Conservation (phyloP, 148 eudicot genomes). For the Nepenthes mirabilis region DNA sequence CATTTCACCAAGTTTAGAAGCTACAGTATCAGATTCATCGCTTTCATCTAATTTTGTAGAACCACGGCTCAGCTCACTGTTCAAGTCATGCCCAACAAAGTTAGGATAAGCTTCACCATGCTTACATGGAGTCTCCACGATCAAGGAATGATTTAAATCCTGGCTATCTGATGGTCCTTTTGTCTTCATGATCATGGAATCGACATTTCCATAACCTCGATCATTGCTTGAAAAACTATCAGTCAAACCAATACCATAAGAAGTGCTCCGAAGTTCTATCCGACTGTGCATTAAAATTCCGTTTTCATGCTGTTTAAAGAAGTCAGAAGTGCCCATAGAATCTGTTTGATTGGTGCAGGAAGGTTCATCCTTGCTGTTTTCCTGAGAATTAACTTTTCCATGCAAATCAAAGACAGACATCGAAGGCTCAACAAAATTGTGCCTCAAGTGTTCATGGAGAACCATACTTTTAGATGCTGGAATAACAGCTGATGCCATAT, state of each 20-base stretch:
- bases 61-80: constrained; percentile 8
- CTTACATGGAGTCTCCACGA: constrained; percentile 12
- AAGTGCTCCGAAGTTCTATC: constrained; percentile 7
- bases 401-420: constrained; percentile 10
- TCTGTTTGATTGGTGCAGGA: constrained; percentile 8
- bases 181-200: constrained; percentile 9
- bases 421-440: constrained; percentile 6
- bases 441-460: constrained; percentile 5
- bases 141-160: constrained; percentile 12
- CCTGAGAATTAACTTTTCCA: constrained; percentile 14
- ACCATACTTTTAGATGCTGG: too few species aligned
- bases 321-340: constrained; percentile 8
- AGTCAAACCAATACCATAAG: constrained; percentile 9
- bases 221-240: constrained; percentile 8
- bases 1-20: constrained; percentile 28
- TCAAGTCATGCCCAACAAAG: constrained; percentile 10
- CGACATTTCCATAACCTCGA: constrained; percentile 15
- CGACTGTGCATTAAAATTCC: constrained; percentile 18
- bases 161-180: constrained; percentile 14
- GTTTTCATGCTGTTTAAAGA: constrained; percentile 11
- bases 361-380: constrained; percentile 10
- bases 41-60: constrained; percentile 20
- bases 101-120: constrained; percentile 13
- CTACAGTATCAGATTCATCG: constrained; percentile 17
- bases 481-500: not conserved